Conservation (phyloP, 2,329 filamentous ascomycete genomes). For the Metarhizium anisopliae region DNA sequence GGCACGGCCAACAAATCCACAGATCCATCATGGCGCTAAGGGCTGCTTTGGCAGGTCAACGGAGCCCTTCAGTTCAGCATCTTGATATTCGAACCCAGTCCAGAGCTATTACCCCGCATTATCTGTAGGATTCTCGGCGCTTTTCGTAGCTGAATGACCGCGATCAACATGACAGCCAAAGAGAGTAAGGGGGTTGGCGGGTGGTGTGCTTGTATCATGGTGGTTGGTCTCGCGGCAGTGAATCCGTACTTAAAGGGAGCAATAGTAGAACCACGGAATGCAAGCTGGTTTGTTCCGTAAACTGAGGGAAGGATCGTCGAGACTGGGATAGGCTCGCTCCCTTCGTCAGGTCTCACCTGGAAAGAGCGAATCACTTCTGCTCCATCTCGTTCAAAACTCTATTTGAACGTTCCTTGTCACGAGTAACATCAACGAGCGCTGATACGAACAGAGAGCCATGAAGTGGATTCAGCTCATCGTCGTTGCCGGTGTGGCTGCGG, state of each 20-base stretch:
- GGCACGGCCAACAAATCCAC: too few species aligned
- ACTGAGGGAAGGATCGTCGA: background rate
- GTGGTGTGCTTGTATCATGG: background rate
- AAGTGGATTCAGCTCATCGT: constrained; percentile 10
- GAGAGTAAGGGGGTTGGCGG: background rate
- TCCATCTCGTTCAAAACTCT: background rate
- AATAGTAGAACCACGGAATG: background rate
- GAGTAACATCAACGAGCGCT: background rate
- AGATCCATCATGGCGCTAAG: background rate
- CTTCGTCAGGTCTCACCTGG: background rate
- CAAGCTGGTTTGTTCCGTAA: background rate
- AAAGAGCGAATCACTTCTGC: background rate
- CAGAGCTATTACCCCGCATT: constrained; percentile 2
- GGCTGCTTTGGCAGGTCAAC: background rate
- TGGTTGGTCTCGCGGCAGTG: background rate
- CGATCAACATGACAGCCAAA: background rate
- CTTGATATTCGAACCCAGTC: background rate
- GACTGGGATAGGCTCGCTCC: background rate
- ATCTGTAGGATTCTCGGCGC: background rate
- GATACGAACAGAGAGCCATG: background rate
- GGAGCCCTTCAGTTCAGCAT: background rate
- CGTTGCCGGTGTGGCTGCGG: constrained; percentile 22
- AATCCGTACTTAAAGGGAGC: background rate
- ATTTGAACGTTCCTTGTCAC: background rate
- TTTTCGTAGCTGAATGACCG: background rate